Base-by-base conservation (phyloP, 2,329 filamentous ascomycete genomes). In the Monosporascus sp. region DNA sequence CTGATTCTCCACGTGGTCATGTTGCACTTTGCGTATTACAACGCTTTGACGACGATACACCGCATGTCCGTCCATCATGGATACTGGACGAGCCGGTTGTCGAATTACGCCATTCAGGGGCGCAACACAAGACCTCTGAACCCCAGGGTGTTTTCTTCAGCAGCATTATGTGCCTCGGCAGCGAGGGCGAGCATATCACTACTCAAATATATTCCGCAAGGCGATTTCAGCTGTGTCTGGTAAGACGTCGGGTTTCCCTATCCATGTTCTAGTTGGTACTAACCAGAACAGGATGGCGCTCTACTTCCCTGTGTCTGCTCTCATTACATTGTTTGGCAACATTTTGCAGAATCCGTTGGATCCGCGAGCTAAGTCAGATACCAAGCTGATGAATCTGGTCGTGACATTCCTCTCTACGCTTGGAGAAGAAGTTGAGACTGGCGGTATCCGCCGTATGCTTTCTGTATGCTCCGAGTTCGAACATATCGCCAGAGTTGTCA, bases 21-120 rank as follows among this genome's bases (percentile, higher is more conserved):
- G 69, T 76, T 99, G 54, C 94, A 99, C 70, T 95, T 99, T 65
- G 87, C 91, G 1, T 99, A 99, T 72, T 97, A 97, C 76, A 99
- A 99, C 69, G 97, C 92, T 64, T 75, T 99, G 50, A 97, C 93
- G 1, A 99, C 94, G 0, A 97, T 99, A 59, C 94, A 99, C 69
- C 90, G 94, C 50, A 99, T 97, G 94, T 96, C 91, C 43, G 89
- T 97, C 31, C 94, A 97, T 64, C 92, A 97, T 67, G 94, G 94
- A 16, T 97, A 96, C 73, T 99, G 94, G 94, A 97, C 93, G 1
- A 97, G 90, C 66, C 84, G 94, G 38, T 74, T 99, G 41, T 96
- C 92, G 38, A 93, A 97, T 65, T 97, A 91, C 66, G 94, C 94
- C 17, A 94, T 97, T 52, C 90, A 96, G 69, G 94, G 94, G 1